Conservation (phyloP, 208 protist species). For the Leishmania tropica region DNA sequence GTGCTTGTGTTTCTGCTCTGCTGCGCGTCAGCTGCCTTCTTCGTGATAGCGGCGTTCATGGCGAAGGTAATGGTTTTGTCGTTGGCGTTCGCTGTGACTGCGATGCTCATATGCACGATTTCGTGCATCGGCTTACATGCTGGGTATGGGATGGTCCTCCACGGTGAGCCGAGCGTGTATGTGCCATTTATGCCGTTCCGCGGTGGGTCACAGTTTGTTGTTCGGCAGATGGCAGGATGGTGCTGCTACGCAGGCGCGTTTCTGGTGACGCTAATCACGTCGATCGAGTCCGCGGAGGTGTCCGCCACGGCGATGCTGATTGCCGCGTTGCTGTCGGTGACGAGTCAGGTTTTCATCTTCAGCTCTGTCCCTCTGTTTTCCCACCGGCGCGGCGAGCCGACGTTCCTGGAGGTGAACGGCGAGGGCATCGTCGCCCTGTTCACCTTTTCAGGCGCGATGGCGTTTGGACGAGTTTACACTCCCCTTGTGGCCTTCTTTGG, state of each 20-base stretch:
- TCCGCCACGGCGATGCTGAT: conserved; percentile 40
- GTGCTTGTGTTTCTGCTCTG: conserved; percentile 71
- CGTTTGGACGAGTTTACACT: conserved; percentile 63
- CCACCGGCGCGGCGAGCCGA: conserved; percentile 20
- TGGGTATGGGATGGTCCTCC: conserved; percentile 65
- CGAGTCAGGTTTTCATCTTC: conserved; percentile 63
- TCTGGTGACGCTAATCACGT: conserved; percentile 63
- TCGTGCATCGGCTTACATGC: conserved; percentile 71
- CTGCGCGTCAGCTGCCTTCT: conserved; percentile 59
- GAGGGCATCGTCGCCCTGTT: conserved; percentile 78
- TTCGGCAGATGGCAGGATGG: conserved; percentile 69
- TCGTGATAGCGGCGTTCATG: conserved; percentile 65
- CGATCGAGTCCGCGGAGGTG: conserved; percentile 47
- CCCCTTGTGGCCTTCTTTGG: conserved; percentile 43
- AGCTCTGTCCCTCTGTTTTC: conserved; percentile 69
- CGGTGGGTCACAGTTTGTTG: conserved; percentile 64
- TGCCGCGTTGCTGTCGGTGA: conserved; percentile 58
- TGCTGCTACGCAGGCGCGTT: conserved; percentile 49
- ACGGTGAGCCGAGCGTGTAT: conserved; percentile 44
- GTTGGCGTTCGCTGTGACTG: conserved; percentile 52
- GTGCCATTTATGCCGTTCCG: conserved; percentile 79
- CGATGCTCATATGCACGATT: conserved; percentile 55
- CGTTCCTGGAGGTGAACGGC: conserved; percentile 79
- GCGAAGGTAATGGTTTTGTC: conserved; percentile 38
- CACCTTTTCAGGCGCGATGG: conserved; percentile 55